Base-by-base conservation (phyloP, 352 stramenopile species). In the Globisporangium nunn region DNA sequence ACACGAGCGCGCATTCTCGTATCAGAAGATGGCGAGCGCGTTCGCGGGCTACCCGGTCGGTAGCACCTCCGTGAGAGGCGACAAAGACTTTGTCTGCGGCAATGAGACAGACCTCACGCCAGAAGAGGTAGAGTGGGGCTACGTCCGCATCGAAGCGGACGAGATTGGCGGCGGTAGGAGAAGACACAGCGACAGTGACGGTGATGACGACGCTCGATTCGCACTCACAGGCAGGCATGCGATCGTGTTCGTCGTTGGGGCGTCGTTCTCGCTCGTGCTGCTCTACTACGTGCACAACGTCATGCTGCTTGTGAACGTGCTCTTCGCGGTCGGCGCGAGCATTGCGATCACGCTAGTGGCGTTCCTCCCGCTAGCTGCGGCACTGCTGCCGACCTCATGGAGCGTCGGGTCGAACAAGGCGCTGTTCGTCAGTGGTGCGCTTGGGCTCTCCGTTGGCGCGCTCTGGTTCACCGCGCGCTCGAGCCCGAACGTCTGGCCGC, bases 401-500 rank as follows among this genome's bases (percentile, higher is more conserved):
- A 31, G 39, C 8, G 4, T 41, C 17, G 44, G 37, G 7, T 29
- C 43, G 17, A 55, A 58, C 15, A 31, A 45, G 17, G 18, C 66
- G 12, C 44, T 56, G 4, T 17, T 61, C n/a, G 44, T 53, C 12
- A 63, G 63, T 28, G 11, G 63, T 1, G 35, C 17, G 0, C 29
- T 78, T 0, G 64, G 68, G 2, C 48, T 70, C 6, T 54, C 57
- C 0, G 35, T 85, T 37, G 67, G 59, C 1, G 18, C 74, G 11
- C 74, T 67, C 35, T 89, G 82, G 69, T 88, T 81, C 64, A 64
- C 92, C 28, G 68, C 71, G 33, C 72, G 91, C 15, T 59, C 62
- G 0, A 78, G 88, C 59, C 44, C 82, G 4, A 78, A 75, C 56
- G 70, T 64, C 15, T 98, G 92, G 91, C 64, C 87, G 2, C 58